Percentiles rank a stretch among this genome's conserved stretches.
Conservation (phyloP, 169 alveolate genomes). For the Plasmodium ovale region DNA sequence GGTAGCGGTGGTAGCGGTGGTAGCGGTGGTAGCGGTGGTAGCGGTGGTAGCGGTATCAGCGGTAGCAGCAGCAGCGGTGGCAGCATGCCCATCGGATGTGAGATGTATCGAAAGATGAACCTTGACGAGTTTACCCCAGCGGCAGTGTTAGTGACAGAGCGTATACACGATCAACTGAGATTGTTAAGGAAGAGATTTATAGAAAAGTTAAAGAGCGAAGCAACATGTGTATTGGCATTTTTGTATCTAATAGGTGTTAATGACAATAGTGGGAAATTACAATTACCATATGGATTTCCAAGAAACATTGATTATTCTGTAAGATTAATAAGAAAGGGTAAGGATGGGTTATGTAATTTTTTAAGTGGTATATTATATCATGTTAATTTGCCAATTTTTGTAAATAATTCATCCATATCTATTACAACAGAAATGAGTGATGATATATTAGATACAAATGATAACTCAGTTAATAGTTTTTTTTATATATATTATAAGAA, state of each 20-base stretch:
- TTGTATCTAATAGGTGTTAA: constrained; percentile 87
- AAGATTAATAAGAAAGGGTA: constrained; percentile 82
- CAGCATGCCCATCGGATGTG: neutral
- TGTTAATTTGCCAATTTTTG: constrained; percentile 89
- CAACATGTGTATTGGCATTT: constrained; percentile 84
- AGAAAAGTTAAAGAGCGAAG: constrained; percentile 57
- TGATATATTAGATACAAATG: constrained; percentile 2
- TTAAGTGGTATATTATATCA: constrained; percentile 84
- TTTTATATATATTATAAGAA: constrained; percentile 54
- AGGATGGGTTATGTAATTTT: constrained; percentile 89
- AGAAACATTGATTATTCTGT: constrained; percentile 83
- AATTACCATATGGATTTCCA: constrained; percentile 91
- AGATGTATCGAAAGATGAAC: neutral
- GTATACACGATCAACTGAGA: constrained; percentile 58
- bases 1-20: neutral
- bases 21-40: neutral
- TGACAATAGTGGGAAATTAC: constrained; percentile 81
- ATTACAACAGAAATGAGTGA: constrained; percentile 52
- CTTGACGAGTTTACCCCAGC: constrained; percentile 46
- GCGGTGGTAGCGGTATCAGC: neutral
- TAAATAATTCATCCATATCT: constrained; percentile 70
- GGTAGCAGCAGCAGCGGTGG: neutral
- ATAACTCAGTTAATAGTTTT: constrained; percentile 29
- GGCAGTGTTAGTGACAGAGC: constrained; percentile 26
- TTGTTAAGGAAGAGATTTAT: constrained; percentile 20